Percentiles rank a stretch among this genome's conserved stretches.
These are phyloP conservation scores for Juglanconis sp. DNA, from an alignment of 2,329 filamentous ascomycete species.

Conservation along the genomic window DNA sequence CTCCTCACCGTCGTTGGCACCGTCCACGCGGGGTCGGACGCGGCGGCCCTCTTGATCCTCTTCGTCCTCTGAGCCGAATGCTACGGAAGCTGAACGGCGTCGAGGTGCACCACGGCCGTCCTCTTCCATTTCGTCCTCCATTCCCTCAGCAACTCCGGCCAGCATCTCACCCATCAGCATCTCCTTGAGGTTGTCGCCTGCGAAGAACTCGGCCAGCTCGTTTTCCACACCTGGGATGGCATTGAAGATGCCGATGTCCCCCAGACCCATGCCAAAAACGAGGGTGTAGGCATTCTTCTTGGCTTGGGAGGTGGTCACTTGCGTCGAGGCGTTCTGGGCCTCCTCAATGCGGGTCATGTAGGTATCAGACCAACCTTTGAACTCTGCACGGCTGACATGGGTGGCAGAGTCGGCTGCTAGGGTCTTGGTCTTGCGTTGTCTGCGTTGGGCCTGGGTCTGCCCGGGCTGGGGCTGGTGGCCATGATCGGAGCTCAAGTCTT, in stretches of 20 bases:
- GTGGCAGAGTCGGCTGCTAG: slow-evolving; percentile 29
- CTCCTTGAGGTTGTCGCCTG: slow-evolving; percentile 41
- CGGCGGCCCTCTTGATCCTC: slow-evolving; percentile 32
- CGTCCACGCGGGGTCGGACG: slow-evolving; percentile 34
- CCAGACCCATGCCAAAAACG: slow-evolving; percentile 38
- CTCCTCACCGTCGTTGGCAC: slow-evolving; percentile 18
- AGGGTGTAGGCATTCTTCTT: slow-evolving; percentile 39
- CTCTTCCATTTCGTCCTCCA: slow-evolving; percentile 21
- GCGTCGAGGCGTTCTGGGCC: slow-evolving; percentile 20
- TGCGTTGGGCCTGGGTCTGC: slow-evolving; percentile 8
- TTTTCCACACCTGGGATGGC: slow-evolving; percentile 32
- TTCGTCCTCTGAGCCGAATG: slow-evolving; percentile 35
- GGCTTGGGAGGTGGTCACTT: slow-evolving; percentile 33
- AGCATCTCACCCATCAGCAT: slow-evolving; percentile 8
- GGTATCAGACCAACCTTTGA: slow-evolving; percentile 39
- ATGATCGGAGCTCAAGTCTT: slow-evolving; percentile 5
- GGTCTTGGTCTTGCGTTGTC: slow-evolving; percentile 24
- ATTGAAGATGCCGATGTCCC: slow-evolving; percentile 32
- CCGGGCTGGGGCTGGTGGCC: background rate
- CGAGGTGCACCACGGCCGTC: slow-evolving; percentile 24
- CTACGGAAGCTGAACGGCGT: slow-evolving; percentile 42
- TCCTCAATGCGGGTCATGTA: slow-evolving; percentile 55
- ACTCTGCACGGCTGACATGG: slow-evolving; percentile 33
- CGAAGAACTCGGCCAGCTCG: slow-evolving; percentile 45
- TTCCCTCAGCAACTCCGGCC: slow-evolving; percentile 19